Evolutionary conservation across 2,329 filamentous ascomycete genomes (phyloP), one percentile per base, ranked within the genome.

Genomic region (Cladosporium sphaerospermum): DNA sequence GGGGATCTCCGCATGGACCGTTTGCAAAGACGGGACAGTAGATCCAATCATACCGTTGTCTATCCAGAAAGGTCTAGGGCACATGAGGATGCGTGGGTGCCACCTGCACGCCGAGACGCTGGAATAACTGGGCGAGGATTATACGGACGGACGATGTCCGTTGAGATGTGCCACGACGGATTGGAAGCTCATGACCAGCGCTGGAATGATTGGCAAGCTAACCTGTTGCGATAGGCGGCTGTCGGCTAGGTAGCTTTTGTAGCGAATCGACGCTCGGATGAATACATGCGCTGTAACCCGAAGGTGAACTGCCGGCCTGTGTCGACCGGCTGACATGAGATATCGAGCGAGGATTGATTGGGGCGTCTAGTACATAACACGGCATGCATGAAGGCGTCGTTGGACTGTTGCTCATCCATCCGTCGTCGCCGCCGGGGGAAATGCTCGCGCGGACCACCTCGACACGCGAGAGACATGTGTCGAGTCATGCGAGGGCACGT

Each of bases 51-150:
- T 28, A 28, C 23, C 23, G 23, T 28, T 28, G 23, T 5, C 7
- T 28, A 28, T 28, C 40, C 32, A 31, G 48, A 51, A 28, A 40
- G 19, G 40, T 51, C 40, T 28, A 51, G 39, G 16, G 11, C 39
- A 39, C n/a, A 42, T n/a, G 47, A 42, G 47, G 18, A 39, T 19
- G 31, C n/a, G 47, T 50, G 47, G 39, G 44, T 19, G 16, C 16
- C 33, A 51, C 37, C 39, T 40, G 33, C 40, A 28, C 40, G 48
- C 48, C 48, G 48, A 51, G 48, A 44, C 48, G n/a, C 48, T 51
- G 14, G 6, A 44, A 28, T 36, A 19, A 44, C 48, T 51, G 48
- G 48, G 48, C 48, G 48, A 51, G 40, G 41, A 51, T 51, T 51
- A 31, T 36, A 34, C 48, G 48, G 48, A 44, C 16, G 48, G 31